Evolutionary conservation across 140 eudicot species (phyloP).

Genomic region (Anethum foeniculum): DNA sequence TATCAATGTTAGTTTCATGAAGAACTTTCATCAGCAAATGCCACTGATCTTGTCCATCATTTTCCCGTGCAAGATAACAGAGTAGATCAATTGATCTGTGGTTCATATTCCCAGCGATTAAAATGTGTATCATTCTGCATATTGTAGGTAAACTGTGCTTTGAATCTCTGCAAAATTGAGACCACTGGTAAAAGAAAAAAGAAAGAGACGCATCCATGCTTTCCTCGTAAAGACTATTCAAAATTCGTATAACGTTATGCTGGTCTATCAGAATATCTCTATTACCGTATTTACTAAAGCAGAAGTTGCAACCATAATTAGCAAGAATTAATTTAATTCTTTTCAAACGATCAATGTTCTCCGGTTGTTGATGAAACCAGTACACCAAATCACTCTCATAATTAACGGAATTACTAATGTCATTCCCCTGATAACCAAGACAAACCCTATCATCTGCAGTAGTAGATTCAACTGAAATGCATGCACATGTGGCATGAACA

Average conservation of each 20-base stretch:
- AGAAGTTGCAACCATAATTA: constrained; percentile 14
- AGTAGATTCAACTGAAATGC: constrained; percentile 10
- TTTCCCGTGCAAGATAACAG: constrained; percentile 7
- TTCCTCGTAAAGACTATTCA: constrained; percentile 19
- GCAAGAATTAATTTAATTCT: constrained; percentile 15
- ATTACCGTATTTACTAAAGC: background rate
- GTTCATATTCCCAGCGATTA: constrained; percentile 29
- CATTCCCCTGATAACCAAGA: background rate
- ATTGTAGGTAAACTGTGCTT: constrained; percentile 18
- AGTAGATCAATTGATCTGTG: constrained; percentile 23
- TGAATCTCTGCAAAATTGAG: constrained; percentile 10
- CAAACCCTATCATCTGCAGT: background rate
- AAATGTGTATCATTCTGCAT: constrained; percentile 23
- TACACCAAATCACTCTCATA: background rate
- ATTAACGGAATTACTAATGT: background rate
- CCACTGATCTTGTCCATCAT: constrained; percentile 21
- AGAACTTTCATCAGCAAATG: constrained; percentile 13
- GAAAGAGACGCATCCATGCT: constrained; percentile 22
- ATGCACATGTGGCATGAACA: background rate
- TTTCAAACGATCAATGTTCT: background rate
- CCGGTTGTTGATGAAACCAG: background rate
- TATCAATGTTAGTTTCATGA: constrained; percentile 15
- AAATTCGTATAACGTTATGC: constrained; percentile 10
- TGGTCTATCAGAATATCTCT: constrained; percentile 16
- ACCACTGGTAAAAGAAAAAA: constrained; percentile 27